Conservation (phyloP, 106 monocot genomes). For the Allium fistulosum region DNA sequence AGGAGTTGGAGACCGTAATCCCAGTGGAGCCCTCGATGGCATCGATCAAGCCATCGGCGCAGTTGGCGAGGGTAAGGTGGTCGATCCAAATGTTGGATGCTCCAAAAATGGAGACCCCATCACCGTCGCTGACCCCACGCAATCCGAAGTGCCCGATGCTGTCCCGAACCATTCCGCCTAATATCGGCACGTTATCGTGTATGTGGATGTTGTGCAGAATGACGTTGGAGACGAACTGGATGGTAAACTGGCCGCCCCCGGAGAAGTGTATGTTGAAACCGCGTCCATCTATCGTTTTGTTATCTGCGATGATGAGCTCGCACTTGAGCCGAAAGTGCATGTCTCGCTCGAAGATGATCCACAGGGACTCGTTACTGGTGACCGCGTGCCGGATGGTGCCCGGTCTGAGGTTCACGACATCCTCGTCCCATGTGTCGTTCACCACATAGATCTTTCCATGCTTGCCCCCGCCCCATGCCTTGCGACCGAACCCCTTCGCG, state of each 20-base stretch:
- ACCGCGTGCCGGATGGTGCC: conserved; percentile 42
- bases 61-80: neutral
- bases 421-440: conserved; percentile 24
- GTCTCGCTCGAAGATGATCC: conserved; percentile 34
- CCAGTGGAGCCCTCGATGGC: neutral
- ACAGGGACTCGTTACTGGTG: conserved; percentile 23
- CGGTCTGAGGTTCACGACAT: conserved; percentile 20
- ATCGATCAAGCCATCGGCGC: conserved; percentile 1
- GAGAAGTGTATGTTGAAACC: conserved; percentile 27
- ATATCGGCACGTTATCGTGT: neutral
- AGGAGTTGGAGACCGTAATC: neutral
- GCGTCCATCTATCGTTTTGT: conserved; percentile 19
- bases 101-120: neutral
- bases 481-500: conserved; percentile 23
- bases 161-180: conserved; percentile 12
- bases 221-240: conserved; percentile 21
- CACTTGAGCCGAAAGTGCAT: conserved; percentile 36
- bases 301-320: conserved; percentile 29
- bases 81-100: neutral
- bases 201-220: conserved; percentile 7
- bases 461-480: conserved; percentile 25
- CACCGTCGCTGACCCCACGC: conserved; percentile 1
- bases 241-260: conserved; percentile 25
- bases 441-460: conserved; percentile 30
- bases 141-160: conserved; percentile 15